Conservation (phyloP, 2,329 filamentous ascomycete genomes). For the Hypoxylon sp. region DNA sequence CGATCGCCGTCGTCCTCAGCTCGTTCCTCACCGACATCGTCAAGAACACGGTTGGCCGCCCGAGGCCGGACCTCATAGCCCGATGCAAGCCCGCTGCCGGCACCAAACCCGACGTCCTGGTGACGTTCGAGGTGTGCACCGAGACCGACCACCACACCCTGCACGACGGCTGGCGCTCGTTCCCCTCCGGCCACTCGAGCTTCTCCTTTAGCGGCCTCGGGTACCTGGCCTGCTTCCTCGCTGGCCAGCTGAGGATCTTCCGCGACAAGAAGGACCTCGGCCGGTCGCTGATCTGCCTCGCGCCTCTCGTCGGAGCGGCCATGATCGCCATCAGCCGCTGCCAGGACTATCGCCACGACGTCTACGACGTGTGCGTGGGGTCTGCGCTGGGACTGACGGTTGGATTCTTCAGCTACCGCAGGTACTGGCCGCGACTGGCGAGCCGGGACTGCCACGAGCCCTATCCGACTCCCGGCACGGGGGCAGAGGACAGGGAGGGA, state of each 20-base stretch:
- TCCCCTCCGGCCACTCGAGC: constrained; percentile 81
- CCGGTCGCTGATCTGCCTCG: constrained; percentile 63
- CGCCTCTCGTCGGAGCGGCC: constrained; percentile 68
- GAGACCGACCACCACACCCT: constrained; percentile 72
- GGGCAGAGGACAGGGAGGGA: constrained; percentile 38
- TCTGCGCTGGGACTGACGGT: constrained; percentile 66
- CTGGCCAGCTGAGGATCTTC: constrained; percentile 70
- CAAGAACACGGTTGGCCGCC: constrained; percentile 86
- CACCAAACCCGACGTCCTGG: constrained; percentile 60
- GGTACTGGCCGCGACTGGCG: constrained; percentile 67
- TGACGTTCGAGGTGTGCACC: constrained; percentile 76
- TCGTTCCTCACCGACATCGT: constrained; percentile 87
- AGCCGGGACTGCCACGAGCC: constrained; percentile 64
- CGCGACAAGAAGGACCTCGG: constrained; percentile 59
- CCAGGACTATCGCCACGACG: constrained; percentile 75
- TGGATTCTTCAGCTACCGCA: constrained; percentile 71
- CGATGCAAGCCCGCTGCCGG: constrained; percentile 75
- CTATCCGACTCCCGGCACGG: constrained; percentile 56
- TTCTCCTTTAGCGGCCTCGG: constrained; percentile 83
- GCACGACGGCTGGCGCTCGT: constrained; percentile 85
- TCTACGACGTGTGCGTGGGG: constrained; percentile 72
- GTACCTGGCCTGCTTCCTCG: constrained; percentile 74
- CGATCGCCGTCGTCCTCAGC: constrained; percentile 78
- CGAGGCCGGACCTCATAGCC: constrained; percentile 69
- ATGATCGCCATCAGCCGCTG: constrained; percentile 74